Evolutionary conservation across 2,329 filamentous ascomycete species (phyloP).

Genomic region (Macroventuria anomochaeta): DNA sequence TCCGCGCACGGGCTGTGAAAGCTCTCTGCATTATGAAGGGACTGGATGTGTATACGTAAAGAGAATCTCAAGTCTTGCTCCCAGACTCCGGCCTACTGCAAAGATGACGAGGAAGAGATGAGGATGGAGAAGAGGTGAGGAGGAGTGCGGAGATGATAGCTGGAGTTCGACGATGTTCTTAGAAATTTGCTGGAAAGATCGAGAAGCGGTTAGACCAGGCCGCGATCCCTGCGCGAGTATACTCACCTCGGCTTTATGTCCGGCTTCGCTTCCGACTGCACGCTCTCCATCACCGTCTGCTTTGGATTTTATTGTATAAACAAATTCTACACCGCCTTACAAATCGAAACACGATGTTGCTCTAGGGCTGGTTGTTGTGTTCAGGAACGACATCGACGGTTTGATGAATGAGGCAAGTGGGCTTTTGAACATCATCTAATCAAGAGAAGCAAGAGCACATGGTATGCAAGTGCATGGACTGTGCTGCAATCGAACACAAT

Average conservation of each 20-base stretch:
- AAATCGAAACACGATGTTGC: no score
- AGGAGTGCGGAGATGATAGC: conserved; percentile 30
- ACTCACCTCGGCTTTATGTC: conserved; percentile 15
- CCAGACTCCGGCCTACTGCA: conserved; percentile 48
- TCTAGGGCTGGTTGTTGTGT: no score
- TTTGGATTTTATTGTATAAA: no score
- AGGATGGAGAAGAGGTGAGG: conserved; percentile 24
- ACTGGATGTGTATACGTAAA: conserved; percentile 28
- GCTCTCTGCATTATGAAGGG: conserved; percentile 86
- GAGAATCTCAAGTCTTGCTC: conserved; percentile 41
- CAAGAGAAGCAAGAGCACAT: background rate
- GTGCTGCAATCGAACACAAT: no score
- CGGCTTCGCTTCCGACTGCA: conserved; percentile 8
- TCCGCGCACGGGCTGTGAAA: conserved; percentile 79
- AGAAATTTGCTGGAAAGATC: conserved; percentile 30
- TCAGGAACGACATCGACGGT: no score
- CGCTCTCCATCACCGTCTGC: background rate
- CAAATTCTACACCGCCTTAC: no score
- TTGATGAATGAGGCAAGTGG: no score
- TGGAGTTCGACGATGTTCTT: conserved; percentile 21
- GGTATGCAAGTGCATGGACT: background rate
- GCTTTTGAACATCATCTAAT: no score
- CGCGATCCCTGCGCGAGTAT: conserved; percentile 13
- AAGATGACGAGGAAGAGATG: conserved; percentile 39
- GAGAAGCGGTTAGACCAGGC: conserved; percentile 23